These are phyloP conservation scores for Scheffersomyces stambukii DNA, from an alignment of 1,139 yeast genomes.

Conservation along the genomic window DNA sequence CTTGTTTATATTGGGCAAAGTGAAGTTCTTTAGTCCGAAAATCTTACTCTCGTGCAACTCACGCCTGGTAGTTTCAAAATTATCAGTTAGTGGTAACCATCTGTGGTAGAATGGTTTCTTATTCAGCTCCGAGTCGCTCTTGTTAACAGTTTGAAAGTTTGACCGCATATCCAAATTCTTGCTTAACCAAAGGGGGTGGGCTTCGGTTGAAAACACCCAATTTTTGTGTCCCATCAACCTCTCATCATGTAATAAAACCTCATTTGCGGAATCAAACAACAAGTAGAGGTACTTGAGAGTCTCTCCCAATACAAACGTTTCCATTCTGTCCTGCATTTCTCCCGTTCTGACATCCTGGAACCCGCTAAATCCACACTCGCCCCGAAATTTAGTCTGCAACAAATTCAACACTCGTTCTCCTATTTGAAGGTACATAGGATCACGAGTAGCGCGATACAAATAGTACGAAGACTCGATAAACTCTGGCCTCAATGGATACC, in stretches of 20 bases:
- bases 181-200: slow-evolving; percentile 79
- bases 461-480: slow-evolving; percentile 86
- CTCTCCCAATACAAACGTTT: slow-evolving; percentile 84
- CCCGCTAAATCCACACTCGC: slow-evolving; percentile 82
- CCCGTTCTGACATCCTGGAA: slow-evolving; percentile 65
- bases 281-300: slow-evolving; percentile 80
- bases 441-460: slow-evolving; percentile 77
- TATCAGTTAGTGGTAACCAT: too few species aligned
- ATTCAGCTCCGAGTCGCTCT: too few species aligned
- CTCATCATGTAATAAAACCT: slow-evolving; percentile 37
- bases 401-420: slow-evolving; percentile 63
- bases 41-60: neutral
- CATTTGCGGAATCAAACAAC: slow-evolving; percentile 67
- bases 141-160: neutral
- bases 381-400: slow-evolving; percentile 47
- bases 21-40: slow-evolving; percentile 11
- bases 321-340: slow-evolving; percentile 74
- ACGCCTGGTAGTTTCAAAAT: too few species aligned
- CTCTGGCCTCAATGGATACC: slow-evolving; percentile 94
- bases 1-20: slow-evolving; percentile 9
- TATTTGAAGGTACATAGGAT: slow-evolving; percentile 75
- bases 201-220: slow-evolving; percentile 85
- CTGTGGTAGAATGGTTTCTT: slow-evolving; percentile 6
- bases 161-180: slow-evolving; percentile 14
- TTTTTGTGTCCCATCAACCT: slow-evolving; percentile 39